Evolutionary conservation across 2,329 filamentous ascomycete genomes (phyloP), one percentile per base, ranked within the genome.

Genomic region (Neoarthrinium moseri): DNA sequence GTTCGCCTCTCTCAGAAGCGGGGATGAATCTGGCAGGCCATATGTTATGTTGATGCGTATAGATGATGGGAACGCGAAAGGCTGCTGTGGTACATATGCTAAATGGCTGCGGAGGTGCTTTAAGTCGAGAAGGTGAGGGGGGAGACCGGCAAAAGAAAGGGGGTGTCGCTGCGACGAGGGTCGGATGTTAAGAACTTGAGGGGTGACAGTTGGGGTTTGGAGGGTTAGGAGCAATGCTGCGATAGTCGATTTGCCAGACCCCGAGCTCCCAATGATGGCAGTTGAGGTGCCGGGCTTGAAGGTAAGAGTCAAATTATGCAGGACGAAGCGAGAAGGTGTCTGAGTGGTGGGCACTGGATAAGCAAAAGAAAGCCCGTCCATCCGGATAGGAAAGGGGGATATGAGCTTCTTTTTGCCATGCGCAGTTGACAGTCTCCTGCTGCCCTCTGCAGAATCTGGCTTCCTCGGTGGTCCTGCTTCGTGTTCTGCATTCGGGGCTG

Each of bases 211-310:
- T 5, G 77, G 73, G 2, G 64, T 53, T 54, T 94, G 90, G 0
- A 96, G 73, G 1, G 86, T 81, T 4, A 95, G 69, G 0, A 97
- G 72, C 0, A 97, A 69, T 0, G 86, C 80, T 1, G 86, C 77
- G 27, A 96, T 75, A 0, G 92, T 96, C 12, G 87, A 91, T 68
- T 99, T 97, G 1, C 94, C 92, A n/a, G 86, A 89, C 0, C 94
- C 92, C 0, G 91, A 96, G 1, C 80, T 70, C 1, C 92, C 91
- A 2, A 95, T 90, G 17, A 97, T 81, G 3, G 89, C 90, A 0
- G 84, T 84, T 53, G 81, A 87, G 4, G 78, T 81, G 18, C 84
- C 83, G 0, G 77, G 64, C 1, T 72, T 61, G 42, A 96, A 79
- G 1, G 66, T 70, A 6, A 96, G 69, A n/a, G 74, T 82, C n/a